Base-by-base conservation (phyloP, 2,329 filamentous ascomycete species). In the Colletotrichum melonis region DNA sequence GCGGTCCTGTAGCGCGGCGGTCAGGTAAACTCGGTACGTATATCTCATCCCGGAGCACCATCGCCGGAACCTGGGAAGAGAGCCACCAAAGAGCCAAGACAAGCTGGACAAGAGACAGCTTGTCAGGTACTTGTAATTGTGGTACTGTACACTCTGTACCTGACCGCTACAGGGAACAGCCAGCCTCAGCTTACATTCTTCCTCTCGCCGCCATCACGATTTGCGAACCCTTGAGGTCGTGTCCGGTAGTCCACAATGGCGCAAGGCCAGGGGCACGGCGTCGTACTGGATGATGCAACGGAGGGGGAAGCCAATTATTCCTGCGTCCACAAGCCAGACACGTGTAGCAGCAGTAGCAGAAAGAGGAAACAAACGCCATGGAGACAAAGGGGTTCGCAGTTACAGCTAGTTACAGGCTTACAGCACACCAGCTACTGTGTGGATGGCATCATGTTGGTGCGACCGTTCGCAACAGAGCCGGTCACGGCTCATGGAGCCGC, bases 191-290 rank as follows among this genome's bases (percentile, higher is more conserved):
- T 52, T 16, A 26, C 64, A 42, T 67, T 66, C 35, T 24, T 7
- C 24, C 52, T 54, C 14, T 26, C 55, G 55, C 52, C 63, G 52
- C 63, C 63, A 71, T 52, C 63, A 46, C 55, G 55, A 70, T 67
- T 59, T n/a, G 35, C 63, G 67, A 49, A 58, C 35, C 65, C 54
- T 24, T 30, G 60, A 59, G 49, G 46, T 49, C 59, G 55, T 64
- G 70, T 62, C 46, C 67, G 70, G 60, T 57, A 57, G 56, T 42
- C 70, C 67, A 73, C 60, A 65, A 73, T 73, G 65, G 60, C 67
- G 67, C 67, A 73, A 66, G 67, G 32, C 42, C 60, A 73, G 60
- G 70, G 70, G 55, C 66, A 65, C 70, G 42, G 55, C 70, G 70
- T 73, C 70, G 70, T 46, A 73, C 60, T 70, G 60, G 58, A 32